Conservation (phyloP, 169 alveolate genomes). For the Perkinsus marinus region DNA sequence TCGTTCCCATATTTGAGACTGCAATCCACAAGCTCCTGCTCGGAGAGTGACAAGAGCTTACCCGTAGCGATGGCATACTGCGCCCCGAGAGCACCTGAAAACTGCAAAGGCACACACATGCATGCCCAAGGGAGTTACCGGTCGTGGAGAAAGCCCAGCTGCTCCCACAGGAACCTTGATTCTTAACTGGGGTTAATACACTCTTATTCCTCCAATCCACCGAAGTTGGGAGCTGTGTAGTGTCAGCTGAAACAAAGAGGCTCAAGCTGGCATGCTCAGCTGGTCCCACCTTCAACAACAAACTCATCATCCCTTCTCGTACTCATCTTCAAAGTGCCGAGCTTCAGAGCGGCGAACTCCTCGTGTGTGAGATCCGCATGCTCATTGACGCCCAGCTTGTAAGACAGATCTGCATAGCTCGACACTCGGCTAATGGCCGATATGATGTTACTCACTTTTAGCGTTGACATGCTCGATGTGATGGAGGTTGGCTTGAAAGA, state of each 20-base stretch:
- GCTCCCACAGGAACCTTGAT: conserved; percentile 39
- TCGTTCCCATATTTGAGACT: neutral
- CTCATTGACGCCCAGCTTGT: neutral
- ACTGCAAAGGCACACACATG: neutral
- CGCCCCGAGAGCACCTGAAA: neutral
- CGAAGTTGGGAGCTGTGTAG: neutral
- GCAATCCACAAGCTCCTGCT: neutral
- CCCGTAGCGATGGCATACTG: neutral
- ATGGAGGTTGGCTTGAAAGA: neutral
- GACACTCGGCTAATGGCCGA: neutral
- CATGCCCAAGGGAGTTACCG: conserved; percentile 20
- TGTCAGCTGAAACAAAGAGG: neutral
- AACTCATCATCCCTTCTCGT: neutral
- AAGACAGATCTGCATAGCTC: neutral
- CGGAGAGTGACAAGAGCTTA: neutral
- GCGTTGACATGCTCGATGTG: neutral
- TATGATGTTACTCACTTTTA: neutral
- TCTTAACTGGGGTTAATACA: conserved; percentile 30
- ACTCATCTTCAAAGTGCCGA: neutral
- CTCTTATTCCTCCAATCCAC: conserved; percentile 33
- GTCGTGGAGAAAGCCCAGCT: conserved; percentile 41
- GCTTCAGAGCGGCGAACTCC: neutral
- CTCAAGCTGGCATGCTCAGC: neutral
- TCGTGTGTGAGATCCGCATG: neutral
- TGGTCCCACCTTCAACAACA: neutral